Base-by-base conservation (phyloP, 345 rosid genomes). In the Firmiana major region DNA sequence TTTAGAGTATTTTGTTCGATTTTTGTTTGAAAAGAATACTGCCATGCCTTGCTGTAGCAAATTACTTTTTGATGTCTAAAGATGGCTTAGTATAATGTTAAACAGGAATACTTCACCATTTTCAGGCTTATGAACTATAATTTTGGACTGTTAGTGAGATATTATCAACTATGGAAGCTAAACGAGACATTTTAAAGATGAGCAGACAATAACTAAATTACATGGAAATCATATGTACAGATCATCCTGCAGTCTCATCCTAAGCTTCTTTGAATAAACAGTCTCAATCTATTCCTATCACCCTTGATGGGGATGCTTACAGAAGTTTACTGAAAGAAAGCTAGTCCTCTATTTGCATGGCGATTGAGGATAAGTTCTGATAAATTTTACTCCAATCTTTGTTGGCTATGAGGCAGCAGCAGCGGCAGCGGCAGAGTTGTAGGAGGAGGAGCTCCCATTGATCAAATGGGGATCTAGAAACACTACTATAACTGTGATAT, bases 401-500 rank as follows among this genome's bases (percentile, higher is more conserved):
- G n/a, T 7, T 22, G 36, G 60, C 78, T 49, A 75, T 31, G 34
- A 63, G 19, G 38, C 43, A 21, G 94, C 90, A 42, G 66, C 42
- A 11, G 49, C 42, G 8, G 43, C 15, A 21, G 65, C 1, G 1
- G 46, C 83, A 58, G 73, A 51, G 64, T 67, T 64, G 55, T 45
- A n/a, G 34, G 2, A 62, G 34, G 2, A 62, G 60, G 81, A 74
- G 63, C 54, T 80, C 59, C 36, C 66, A 13, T 31, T 71, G 48
- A 72, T 63, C 46, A 78, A 59, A 58, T 21, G 43, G 11, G 53
- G 79, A 31, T 89, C 86, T 4, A 91, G 79, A 71, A 86, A 89
- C 63, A 88, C 78, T 3, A 92, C 91, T 26, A 85, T 34, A 48
- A 87, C 91, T 0, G 91, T 82, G 9, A 92, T 89, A 73, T 92